These are phyloP conservation scores for Laburnicola sp. DNA, from an alignment of 2,329 filamentous ascomycete genomes.

Conservation along the genomic window DNA sequence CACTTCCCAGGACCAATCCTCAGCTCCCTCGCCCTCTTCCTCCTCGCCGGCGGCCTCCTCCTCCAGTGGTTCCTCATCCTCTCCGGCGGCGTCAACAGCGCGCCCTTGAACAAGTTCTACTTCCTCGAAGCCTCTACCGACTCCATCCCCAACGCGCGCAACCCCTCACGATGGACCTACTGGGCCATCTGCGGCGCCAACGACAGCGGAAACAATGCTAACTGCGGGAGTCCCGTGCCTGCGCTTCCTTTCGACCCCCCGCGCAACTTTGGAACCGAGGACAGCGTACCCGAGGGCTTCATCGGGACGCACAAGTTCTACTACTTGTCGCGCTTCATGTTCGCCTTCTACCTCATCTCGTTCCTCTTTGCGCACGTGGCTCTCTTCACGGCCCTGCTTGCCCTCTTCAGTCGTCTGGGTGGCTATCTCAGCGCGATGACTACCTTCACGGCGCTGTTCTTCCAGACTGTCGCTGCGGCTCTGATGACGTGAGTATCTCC, in stretches of 20 bases:
- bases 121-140: constrained; percentile 81
- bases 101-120: constrained; percentile 73
- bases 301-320: constrained; percentile 68
- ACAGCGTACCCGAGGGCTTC: constrained; percentile 58
- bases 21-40: constrained; percentile 61
- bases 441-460: constrained; percentile 65
- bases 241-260: constrained; percentile 67
- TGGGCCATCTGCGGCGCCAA: constrained; percentile 76
- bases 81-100: constrained; percentile 58
- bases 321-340: constrained; percentile 88
- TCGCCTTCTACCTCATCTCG: constrained; percentile 84
- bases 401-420: constrained; percentile 71
- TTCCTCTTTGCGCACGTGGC: constrained; percentile 75
- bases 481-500: constrained; percentile 71
- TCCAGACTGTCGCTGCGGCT: constrained; percentile 66
- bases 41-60: constrained; percentile 64
- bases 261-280: constrained; percentile 62
- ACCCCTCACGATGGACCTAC: constrained; percentile 82
- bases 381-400: constrained; percentile 69
- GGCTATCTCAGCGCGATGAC: constrained; percentile 66
- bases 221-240: constrained; percentile 67
- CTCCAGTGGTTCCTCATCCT: constrained; percentile 69
- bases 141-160: constrained; percentile 60
- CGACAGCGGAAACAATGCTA: constrained; percentile 53
- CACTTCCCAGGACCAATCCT: constrained; percentile 55